A percentile compares a stretch with the other conserved stretches of the same genome.
Evolutionary conservation across 2,329 filamentous ascomycete genomes (phyloP).

Genomic region (Pseudogymnoascus sp.): DNA sequence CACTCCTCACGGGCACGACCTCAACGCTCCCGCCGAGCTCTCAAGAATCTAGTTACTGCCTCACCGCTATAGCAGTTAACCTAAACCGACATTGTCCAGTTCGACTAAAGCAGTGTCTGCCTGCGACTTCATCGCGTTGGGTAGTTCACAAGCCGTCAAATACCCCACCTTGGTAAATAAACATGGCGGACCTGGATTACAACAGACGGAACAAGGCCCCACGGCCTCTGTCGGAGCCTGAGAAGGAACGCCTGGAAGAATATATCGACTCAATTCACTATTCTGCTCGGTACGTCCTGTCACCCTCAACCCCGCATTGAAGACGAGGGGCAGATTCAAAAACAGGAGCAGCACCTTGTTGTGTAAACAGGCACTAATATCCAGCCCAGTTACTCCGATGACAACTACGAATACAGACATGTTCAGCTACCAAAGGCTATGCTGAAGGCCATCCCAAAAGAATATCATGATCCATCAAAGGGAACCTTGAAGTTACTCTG

Average conservation of each 20-base stretch:
- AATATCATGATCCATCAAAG: constrained; percentile 82
- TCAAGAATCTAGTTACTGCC: not conserved
- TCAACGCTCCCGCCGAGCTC: constrained; percentile 4
- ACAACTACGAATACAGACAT: constrained; percentile 91
- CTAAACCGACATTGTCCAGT: constrained; percentile 2
- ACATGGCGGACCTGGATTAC: constrained; percentile 61
- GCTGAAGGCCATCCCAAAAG: constrained; percentile 92
- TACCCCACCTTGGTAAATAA: constrained; percentile 7
- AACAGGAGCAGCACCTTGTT: not conserved
- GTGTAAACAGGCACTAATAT: constrained; percentile 17
- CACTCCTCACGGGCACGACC: constrained; percentile 5
- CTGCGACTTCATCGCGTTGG: constrained; percentile 2
- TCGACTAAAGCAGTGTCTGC: not conserved
- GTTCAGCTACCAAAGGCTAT: constrained; percentile 97
- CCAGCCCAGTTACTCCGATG: constrained; percentile 72
- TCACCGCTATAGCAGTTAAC: not conserved
- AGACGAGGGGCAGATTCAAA: constrained; percentile 4
- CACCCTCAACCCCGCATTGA: not conserved
- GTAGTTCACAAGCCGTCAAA: not conserved
- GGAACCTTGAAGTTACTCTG: constrained; percentile 92
- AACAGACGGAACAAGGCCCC: constrained; percentile 81
- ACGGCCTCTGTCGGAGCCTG: constrained; percentile 68
- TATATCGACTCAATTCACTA: constrained; percentile 94
- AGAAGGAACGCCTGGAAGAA: constrained; percentile 79
- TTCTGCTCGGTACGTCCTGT: constrained; percentile 63